Evolutionary conservation across 306 rosid genomes (phyloP), one percentile per base, ranked within the genome.

Genomic region (Vigna mungo): DNA sequence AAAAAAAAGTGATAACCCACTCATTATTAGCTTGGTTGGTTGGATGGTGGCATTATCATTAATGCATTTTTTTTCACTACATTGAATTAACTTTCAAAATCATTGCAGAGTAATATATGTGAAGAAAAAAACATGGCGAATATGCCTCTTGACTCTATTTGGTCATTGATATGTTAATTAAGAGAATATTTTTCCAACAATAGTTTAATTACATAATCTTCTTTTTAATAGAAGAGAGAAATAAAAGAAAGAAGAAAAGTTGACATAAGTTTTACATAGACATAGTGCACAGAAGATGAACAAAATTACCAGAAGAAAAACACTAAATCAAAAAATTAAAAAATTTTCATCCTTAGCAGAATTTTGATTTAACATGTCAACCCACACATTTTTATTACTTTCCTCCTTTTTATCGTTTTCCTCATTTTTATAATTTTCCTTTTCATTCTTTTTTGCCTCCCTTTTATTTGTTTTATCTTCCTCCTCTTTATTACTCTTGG

Each of bases 321-420:
- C 1, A 71, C 23, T 2, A 18, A 78, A 78, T 83, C 79, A 92
- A 82, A 89, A 92, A 64, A 81, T 36, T 8, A 74, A 79, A 56
- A 92, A 89, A 1, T 74, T 23, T 6, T 85, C 80, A 3, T 67
- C 61, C 21, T 74, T 79, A 1, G 68, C 59, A 1, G 81, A 76
- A 15, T 67, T 43, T 1, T 76, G 77, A 36, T 69, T 68, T 17
- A 82, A 36, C 56, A 62, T 83, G 6, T 74, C 82, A 48, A 80
- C 85, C 88, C 90, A 88, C 7, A 5, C 74, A 7, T 36, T 66
- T 5, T 81, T 78, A 21, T 78, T 73, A 6, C 0, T 36, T 36
- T 36, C 41, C 43, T 54, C 61, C 34, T 81, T 34, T 52, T 72
- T 69, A 15, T 71, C 53, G 60, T 59, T 47, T 0, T 23, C 71